Conservation (phyloP, 2,329 filamentous ascomycete genomes). For the Sphaerostilbella broomeana region DNA sequence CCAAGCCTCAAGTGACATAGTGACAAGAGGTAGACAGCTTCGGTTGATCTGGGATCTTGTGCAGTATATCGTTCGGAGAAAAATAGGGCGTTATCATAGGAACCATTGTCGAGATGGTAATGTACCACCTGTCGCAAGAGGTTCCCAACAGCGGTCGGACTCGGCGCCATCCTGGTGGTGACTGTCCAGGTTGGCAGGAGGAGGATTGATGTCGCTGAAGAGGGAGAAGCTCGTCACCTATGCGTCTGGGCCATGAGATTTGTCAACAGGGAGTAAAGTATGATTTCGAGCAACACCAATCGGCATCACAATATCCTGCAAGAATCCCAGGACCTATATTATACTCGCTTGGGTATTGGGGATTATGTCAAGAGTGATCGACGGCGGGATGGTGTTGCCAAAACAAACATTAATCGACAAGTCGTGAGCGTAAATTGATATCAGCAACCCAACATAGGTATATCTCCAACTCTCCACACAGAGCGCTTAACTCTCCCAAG, state of each 20-base stretch:
- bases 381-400: too few species aligned
- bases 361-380: too few species aligned
- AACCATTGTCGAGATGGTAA: constrained; percentile 80
- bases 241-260: constrained; percentile 23
- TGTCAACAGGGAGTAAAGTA: constrained; percentile 1
- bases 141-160: constrained; percentile 41
- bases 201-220: constrained; percentile 4
- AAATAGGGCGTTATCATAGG: constrained; percentile 86
- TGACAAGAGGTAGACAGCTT: constrained; percentile 76
- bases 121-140: constrained; percentile 54
- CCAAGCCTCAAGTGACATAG: constrained; percentile 79
- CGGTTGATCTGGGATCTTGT: constrained; percentile 72
- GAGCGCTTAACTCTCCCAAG: not conserved
- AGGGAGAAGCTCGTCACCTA: constrained; percentile 16
- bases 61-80: constrained; percentile 81
- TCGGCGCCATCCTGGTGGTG: constrained; percentile 44
- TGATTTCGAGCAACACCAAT: constrained; percentile 4
- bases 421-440: not conserved
- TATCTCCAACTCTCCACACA: not conserved
- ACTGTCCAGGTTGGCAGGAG: constrained; percentile 14
- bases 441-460: not conserved
- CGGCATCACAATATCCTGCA: too few species aligned
- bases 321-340: too few species aligned
- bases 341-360: too few species aligned
- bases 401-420: not conserved